Conservation (phyloP, 306 rosid genomes). For the Malus sylvestris region DNA sequence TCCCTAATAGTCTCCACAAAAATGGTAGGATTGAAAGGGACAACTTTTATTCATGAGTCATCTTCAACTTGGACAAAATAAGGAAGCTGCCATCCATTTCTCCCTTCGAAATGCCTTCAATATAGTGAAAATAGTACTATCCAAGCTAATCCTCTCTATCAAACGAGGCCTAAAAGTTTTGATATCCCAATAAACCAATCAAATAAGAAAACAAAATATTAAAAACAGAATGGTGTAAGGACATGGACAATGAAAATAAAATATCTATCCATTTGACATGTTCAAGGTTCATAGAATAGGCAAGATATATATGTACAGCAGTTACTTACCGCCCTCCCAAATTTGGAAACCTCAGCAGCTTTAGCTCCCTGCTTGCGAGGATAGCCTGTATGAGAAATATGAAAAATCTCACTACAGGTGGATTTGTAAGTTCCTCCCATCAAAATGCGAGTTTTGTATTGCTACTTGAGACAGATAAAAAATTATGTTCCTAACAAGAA, state of each 20-base stretch:
- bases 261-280: neutral
- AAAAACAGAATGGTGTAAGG: neutral
- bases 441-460: neutral
- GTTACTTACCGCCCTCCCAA: constrained; percentile 47
- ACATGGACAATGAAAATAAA: neutral
- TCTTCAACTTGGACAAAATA: too few relatives aligned
- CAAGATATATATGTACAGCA: neutral
- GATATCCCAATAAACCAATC: neutral
- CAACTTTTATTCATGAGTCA: too few relatives aligned
- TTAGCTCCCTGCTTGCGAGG: constrained; percentile 47
- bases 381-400: constrained; percentile 33
- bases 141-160: too few relatives aligned
- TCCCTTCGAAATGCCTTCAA: too few relatives aligned
- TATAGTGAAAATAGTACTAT: too few relatives aligned
- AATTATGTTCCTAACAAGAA: neutral
- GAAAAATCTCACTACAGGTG: constrained; percentile 6
- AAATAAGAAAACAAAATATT: neutral
- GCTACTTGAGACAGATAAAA: neutral
- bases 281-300: neutral
- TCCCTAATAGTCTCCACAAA: too few relatives aligned
- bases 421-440: neutral
- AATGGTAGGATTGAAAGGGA: too few relatives aligned
- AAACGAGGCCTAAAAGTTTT: too few relatives aligned
- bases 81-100: too few relatives aligned
- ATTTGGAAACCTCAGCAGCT: constrained; percentile 50